Conservation (phyloP, 441 rosid genomes). For the Capsella rubella region DNA sequence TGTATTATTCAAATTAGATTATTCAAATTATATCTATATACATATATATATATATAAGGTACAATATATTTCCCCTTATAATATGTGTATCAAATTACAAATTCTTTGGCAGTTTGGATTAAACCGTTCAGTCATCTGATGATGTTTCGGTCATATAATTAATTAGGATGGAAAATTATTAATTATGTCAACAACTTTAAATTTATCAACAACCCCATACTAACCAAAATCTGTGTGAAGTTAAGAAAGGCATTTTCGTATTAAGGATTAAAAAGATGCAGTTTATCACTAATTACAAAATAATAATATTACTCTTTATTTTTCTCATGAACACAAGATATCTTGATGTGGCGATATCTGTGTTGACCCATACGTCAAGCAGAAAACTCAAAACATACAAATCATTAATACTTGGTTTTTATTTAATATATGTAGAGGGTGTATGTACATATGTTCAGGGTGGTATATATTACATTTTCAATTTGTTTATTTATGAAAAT, state of each 20-base stretch:
- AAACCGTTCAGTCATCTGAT: slow-evolving; percentile 7
- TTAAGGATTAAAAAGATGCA: no score
- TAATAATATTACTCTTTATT: no score
- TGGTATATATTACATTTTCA: slow-evolving; percentile 5
- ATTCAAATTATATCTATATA: neutral
- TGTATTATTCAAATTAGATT: slow-evolving; percentile 20
- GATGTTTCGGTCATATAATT: neutral
- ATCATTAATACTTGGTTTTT: neutral
- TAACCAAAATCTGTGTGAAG: no score
- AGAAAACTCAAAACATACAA: neutral
- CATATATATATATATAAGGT: neutral
- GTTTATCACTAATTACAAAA: no score
- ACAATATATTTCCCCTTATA: neutral
- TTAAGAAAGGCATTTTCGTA: no score
- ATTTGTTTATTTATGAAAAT: slow-evolving; percentile 1
- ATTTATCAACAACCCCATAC: no score
- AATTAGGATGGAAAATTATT: no score
- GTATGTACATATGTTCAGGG: neutral
- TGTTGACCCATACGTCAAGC: slow-evolving; percentile 33
- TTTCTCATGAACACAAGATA: slow-evolving; percentile 13
- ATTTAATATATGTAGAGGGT: neutral
- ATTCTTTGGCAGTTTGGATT: slow-evolving; percentile 7
- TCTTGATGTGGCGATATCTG: slow-evolving; percentile 28
- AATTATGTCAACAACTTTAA: no score
- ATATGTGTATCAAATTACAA: neutral